phyloP scores from a whole-genome alignment of 176 grass and related monocot genomes.

The Musa itinerans region DNA sequence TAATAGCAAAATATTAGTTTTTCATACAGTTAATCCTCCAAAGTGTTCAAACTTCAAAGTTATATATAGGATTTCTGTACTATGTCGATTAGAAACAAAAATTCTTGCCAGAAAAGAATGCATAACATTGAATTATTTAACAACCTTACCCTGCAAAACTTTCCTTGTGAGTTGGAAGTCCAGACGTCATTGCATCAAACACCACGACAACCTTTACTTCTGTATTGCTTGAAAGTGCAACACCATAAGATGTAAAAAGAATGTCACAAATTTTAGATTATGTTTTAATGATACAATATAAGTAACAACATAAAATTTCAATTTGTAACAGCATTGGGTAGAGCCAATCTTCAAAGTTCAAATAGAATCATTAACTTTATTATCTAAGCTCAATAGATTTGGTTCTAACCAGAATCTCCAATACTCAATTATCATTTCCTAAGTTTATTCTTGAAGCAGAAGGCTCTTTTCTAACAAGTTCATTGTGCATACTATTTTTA shows the following conservation, averaged over 20 bases:
- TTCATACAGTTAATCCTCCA: no score
- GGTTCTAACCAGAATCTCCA: not conserved
- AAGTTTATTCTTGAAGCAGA: no score
- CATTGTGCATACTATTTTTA: not conserved
- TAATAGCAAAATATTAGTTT: no score
- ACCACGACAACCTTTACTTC: slow-evolving; percentile 93
- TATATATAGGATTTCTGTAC: not conserved
- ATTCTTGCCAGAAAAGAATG: not conserved
- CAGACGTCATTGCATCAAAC: slow-evolving; percentile 77
- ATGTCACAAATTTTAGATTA: not conserved
- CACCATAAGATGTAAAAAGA: slow-evolving; percentile 7
- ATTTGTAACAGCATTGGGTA: not conserved
- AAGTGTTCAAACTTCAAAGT: no score
- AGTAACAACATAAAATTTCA: not conserved
- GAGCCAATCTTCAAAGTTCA: not conserved
- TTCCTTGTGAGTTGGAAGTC: slow-evolving; percentile 55
- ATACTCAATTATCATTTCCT: not conserved
- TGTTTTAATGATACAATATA: not conserved
- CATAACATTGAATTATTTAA: not conserved
- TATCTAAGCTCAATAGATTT: no score
- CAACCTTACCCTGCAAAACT: slow-evolving; percentile 65
- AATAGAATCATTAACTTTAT: not conserved
- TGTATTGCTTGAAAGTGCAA: slow-evolving; percentile 34
- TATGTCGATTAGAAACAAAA: not conserved
- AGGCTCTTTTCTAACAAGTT: not conserved